Conservation (phyloP, 2,329 filamentous ascomycete species). For the Ceratocystis eucalypticola region DNA sequence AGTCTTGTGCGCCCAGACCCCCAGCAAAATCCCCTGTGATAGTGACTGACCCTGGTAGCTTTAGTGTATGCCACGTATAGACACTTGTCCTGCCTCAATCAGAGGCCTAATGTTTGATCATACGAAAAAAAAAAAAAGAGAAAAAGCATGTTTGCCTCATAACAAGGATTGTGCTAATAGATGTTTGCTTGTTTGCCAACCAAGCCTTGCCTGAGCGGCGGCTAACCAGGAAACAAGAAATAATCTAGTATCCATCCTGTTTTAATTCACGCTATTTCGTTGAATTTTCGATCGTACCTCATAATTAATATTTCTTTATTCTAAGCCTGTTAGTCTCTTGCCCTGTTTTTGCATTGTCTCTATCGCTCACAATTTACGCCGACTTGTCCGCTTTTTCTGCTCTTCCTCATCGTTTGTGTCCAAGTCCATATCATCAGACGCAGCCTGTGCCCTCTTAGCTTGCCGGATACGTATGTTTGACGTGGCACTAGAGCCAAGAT, state of each 20-base stretch:
- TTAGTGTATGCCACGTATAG: too few relatives aligned
- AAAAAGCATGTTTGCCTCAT: background rate
- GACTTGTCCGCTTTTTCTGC: constrained; percentile 37
- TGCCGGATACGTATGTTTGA: constrained; percentile 11
- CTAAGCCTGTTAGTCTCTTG: background rate
- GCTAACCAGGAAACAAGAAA: background rate
- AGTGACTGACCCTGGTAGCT: too few relatives aligned
- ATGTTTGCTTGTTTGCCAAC: background rate
- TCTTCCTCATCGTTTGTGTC: constrained; percentile 38
- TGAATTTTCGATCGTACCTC: background rate
- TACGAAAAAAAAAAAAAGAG: background rate
- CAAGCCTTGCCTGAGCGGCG: background rate
- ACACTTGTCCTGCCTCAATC: too few relatives aligned
- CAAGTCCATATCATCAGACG: constrained; percentile 42
- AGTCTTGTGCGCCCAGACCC: too few relatives aligned
- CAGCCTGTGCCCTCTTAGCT: constrained; percentile 24
- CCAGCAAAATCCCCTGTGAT: too few relatives aligned
- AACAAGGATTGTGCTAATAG: too few relatives aligned
- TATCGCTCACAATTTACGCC: constrained; percentile 37
- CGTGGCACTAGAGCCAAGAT: background rate
- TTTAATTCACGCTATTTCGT: background rate
- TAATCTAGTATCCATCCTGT: background rate
- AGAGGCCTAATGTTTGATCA: background rate
- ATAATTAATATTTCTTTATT: constrained; percentile 16
- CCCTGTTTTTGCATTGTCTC: constrained; percentile 4